These are phyloP conservation scores for Schwanniomyces yamadae DNA, from an alignment of 805 yeast genomes.

Conservation along the genomic window DNA sequence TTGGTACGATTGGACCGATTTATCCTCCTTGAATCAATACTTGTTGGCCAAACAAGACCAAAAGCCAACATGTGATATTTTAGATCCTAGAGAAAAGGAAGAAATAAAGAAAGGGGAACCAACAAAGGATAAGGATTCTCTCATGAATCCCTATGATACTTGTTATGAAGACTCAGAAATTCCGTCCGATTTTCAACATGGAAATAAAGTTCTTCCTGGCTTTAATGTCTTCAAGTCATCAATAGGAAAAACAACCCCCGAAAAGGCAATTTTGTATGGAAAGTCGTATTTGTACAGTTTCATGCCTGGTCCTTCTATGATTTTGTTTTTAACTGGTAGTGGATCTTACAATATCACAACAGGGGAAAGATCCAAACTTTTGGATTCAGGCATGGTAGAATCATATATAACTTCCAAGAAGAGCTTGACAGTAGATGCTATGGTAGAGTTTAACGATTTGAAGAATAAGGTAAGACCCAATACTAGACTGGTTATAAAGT, in stretches of 20 bases:
- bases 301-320: slow-evolving; percentile 36
- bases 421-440: slow-evolving; percentile 4
- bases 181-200: slow-evolving; percentile 2
- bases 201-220: slow-evolving; percentile 21
- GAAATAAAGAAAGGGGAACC: slow-evolving; percentile 2
- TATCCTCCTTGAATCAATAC: slow-evolving; percentile 19
- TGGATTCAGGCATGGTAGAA: slow-evolving; percentile 5
- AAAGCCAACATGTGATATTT: slow-evolving; percentile 41
- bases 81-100: slow-evolving; percentile 31
- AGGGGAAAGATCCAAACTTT: slow-evolving; percentile 7
- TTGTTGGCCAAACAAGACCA: slow-evolving; percentile 17
- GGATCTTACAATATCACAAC: slow-evolving; percentile 6
- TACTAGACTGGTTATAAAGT: background rate
- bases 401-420: slow-evolving; percentile 1
- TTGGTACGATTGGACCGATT: slow-evolving; percentile 32
- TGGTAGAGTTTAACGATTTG: slow-evolving; percentile 16
- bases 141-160: slow-evolving; percentile 13
- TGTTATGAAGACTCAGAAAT: slow-evolving; percentile 27
- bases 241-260: slow-evolving; percentile 30
- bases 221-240: slow-evolving; percentile 34
- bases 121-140: slow-evolving; percentile 10
- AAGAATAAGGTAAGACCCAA: slow-evolving; percentile 5
- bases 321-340: slow-evolving; percentile 20
- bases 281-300: slow-evolving; percentile 42
- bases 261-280: slow-evolving; percentile 28